A percentile compares a stretch with the other conserved stretches of the same genome.
phyloP scores from a whole-genome alignment of 352 stramenopile species.

The Phytophthora parvispora region DNA sequence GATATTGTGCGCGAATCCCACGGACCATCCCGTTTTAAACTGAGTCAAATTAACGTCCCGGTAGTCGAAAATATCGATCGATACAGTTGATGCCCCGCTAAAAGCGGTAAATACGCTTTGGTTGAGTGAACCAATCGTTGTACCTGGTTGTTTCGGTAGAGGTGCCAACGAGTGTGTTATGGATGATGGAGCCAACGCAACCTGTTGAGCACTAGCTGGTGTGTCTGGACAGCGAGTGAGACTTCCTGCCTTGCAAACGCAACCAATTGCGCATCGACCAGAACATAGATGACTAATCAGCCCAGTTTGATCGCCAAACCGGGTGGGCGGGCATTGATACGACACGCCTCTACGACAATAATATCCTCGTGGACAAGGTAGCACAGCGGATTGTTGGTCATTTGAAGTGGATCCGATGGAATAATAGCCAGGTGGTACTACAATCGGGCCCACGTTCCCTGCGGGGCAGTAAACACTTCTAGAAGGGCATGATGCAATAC shows the following conservation, averaged over 20 bases:
- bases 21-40: constrained; percentile 32
- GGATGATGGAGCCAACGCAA: constrained; percentile 39
- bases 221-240: constrained; percentile 50
- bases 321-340: constrained; percentile 54
- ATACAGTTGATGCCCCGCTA: not conserved
- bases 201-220: constrained; percentile 23
- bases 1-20: constrained; percentile 64
- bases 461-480: constrained; percentile 57
- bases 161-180: constrained; percentile 47
- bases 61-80: constrained; percentile 57
- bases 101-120: constrained; percentile 16
- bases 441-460: constrained; percentile 43
- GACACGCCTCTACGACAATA: constrained; percentile 57
- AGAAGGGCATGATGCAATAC: constrained; percentile 48
- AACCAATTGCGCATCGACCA: constrained; percentile 52
- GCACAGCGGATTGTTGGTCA: constrained; percentile 40
- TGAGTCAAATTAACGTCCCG: constrained; percentile 42
- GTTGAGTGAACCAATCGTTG: constrained; percentile 14
- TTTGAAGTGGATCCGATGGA: constrained; percentile 41
- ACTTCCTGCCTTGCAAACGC: constrained; percentile 59
- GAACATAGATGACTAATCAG: constrained; percentile 54
- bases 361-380: constrained; percentile 55
- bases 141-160: constrained; percentile 28
- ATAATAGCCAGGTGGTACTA: constrained; percentile 57
- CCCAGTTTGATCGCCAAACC: constrained; percentile 49